Percentiles rank a stretch among this genome's conserved stretches.
phyloP scores from a whole-genome alignment of 805 yeast species.

The Wickerhamiella occidentalis region DNA sequence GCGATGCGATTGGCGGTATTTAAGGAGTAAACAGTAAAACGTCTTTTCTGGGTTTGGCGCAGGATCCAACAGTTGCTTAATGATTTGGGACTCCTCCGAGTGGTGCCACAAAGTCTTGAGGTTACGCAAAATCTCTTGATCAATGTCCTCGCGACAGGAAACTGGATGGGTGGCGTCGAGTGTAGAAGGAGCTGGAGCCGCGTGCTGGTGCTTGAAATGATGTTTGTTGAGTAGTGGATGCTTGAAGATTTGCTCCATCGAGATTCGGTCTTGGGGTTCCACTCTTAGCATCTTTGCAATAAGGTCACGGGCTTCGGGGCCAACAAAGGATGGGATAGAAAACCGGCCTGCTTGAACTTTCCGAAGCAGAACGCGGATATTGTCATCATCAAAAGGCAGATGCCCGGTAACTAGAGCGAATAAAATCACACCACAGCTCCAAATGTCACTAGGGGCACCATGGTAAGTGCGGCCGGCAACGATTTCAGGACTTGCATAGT shows the following conservation, averaged over 20 bases:
- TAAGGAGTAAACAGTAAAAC: conserved; percentile 59
- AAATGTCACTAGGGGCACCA: conserved; percentile 93
- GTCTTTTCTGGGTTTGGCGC: conserved; percentile 66
- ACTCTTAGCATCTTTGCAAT: conserved; percentile 70
- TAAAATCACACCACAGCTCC: conserved; percentile 95
- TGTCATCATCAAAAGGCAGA: conserved; percentile 93
- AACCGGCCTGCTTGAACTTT: conserved; percentile 88
- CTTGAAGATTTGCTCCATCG: conserved; percentile 57
- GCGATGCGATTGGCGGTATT: conserved; percentile 58
- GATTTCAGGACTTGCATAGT: conserved; percentile 96
- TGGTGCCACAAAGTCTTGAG: conserved; percentile 75
- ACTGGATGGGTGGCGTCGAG: conserved; percentile 27
- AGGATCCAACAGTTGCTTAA: conserved; percentile 40
- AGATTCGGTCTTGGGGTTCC: conserved; percentile 68
- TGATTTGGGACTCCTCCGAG: conserved; percentile 42
- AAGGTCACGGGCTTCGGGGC: conserved; percentile 77
- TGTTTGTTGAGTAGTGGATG: conserved; percentile 80
- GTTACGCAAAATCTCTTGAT: conserved; percentile 61
- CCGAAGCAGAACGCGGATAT: conserved; percentile 69
- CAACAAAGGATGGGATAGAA: conserved; percentile 67
- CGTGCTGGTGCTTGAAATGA: conserved; percentile 47
- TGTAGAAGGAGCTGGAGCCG: conserved; percentile 20
- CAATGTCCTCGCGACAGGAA: conserved; percentile 39
- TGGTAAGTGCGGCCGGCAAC: conserved; percentile 92
- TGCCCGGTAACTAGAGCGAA: conserved; percentile 92